A percentile compares a stretch with the other conserved stretches of the same genome.
Conservation (phyloP, 768 basidiomycete species). For the Auricularia auricula-judae region DNA sequence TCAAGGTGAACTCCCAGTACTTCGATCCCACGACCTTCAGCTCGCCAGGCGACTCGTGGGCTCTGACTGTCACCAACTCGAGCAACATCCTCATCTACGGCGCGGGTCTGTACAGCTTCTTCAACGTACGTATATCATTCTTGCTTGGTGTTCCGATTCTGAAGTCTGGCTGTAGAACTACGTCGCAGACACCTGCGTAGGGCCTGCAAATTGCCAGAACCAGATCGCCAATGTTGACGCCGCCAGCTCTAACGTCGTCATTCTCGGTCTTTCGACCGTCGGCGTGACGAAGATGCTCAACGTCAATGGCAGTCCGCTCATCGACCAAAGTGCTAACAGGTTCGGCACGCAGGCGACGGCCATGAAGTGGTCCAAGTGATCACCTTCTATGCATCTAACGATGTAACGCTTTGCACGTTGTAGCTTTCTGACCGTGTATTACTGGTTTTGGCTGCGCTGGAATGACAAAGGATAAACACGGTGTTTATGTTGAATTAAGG, state of each 20-base stretch:
- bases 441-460: not conserved
- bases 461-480: too few species aligned
- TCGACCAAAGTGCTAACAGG: constrained; percentile 7
- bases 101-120: constrained; percentile 26
- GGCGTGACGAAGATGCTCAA: constrained; percentile 10
- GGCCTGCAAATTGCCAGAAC: constrained; percentile 8
- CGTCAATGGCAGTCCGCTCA: constrained; percentile 5
- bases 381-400: not conserved
- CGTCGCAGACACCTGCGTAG: constrained; percentile 6
- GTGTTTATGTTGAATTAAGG: too few species aligned
- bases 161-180: constrained; percentile 9
- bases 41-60: constrained; percentile 5
- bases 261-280: constrained; percentile 13
- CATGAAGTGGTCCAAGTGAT: constrained; percentile 1
- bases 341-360: constrained; percentile 7
- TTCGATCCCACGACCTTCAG: constrained; percentile 8
- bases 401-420: not conserved
- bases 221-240: constrained; percentile 7
- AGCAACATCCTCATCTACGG: constrained; percentile 10
- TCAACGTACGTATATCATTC: constrained; percentile 25
- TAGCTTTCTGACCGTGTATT: not conserved
- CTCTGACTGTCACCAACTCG: constrained; percentile 6
- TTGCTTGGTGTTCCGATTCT: not conserved
- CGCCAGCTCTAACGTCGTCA: constrained; percentile 4
- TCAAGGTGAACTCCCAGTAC: constrained; percentile 7